Evolutionary conservation across 345 rosid genomes (phyloP), one percentile per base, ranked within the genome.

Genomic region (Arabis alpina): DNA sequence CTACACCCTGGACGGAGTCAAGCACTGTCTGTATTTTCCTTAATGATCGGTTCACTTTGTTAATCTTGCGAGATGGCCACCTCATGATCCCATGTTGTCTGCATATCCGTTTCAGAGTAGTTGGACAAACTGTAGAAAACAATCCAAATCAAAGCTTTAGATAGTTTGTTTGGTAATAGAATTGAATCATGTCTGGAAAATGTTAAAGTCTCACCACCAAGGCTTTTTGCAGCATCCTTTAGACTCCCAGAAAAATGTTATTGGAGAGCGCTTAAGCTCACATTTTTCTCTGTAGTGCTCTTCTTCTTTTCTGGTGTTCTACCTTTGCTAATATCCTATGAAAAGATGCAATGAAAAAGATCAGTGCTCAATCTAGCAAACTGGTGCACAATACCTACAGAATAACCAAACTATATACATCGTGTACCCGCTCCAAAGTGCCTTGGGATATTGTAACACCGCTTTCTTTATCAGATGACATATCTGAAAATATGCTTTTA

Each of bases 11-110:
- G 74, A 94, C 97, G 16, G 99, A 91, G 73, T 87, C 89, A 0
- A 94, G 88, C 52, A 91, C 95, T 0, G 95, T 88, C 74, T 91
- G 90, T 77, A 94, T 87, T 80, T 85, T 94, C 82, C 62, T 83
- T 61, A 94, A 64, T 2, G 97, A 91, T 61, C 95, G 82, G 66
- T 88, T 94, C 76, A 91, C 99, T 81, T 94, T 94, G 67, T 91
- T 91, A 59, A 94, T 89, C 82, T 94, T 94, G 8, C 97, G 91
- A 68, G 95, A 94, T 16, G 97, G 99, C 97, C 99, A 94, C 75
- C 99, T 91, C 37, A 83, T 83, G 64, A 94, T 91, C 45, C 99
- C 99, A 58, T 91, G 96, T 70, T 89, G 93, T 75, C 97, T 86
- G 81, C 99, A 94, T 79, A 94, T 94, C 77, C 99, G 88, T 84